Evolutionary conservation across 2,329 filamentous ascomycete genomes (phyloP), one percentile per base, ranked within the genome.

Genomic region (Alternaria brassicicola): DNA sequence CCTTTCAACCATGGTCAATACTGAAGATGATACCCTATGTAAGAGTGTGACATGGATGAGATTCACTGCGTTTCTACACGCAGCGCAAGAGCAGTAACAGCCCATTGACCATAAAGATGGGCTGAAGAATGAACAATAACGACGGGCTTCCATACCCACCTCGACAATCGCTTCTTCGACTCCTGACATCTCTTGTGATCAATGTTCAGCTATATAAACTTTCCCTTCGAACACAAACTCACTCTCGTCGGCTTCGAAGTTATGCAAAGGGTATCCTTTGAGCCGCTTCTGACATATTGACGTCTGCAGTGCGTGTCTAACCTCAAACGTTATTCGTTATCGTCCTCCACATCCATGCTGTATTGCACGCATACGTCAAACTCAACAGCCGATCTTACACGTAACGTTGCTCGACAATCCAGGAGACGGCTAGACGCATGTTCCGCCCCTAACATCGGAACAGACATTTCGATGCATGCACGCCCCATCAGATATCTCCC

Each of bases 1-100:
- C 73, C 72, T 69, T 77, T 77, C 75, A 77, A 77, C 75, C 72
- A 68, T 66, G 72, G 73, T 64, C 67, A 72, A 59, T 61, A 58
- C 56, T 61, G 66, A 61, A 61, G 68, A 66, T 74, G 72, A 69
- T 72, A 66, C 61, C 59, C 61, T 59, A 64, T 74, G 67, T 72
- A 69, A 63, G 67, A 73, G 62, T 68, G 62, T 25, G 55, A 66
- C 59, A 57, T 56, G 60, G 57, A 61, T 57, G 53, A 57, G 50
- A 62, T 49, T 50, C 31, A 42, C 39, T 59, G 60, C 59, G 64
- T 64, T 62, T 63, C 51, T 60, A 59, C 58, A 63, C 58, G 57
- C 61, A 65, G 59, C 54, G 38, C 41, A 36, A 54, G 71, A 55
- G 58, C 62, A 68, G 64, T 70, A 65, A 65, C 63, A 59, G 58